A percentile compares a stretch with the other conserved stretches of the same genome.
phyloP scores from a whole-genome alignment of 2,329 filamentous ascomycete genomes.

The Erysiphe pulchra region DNA sequence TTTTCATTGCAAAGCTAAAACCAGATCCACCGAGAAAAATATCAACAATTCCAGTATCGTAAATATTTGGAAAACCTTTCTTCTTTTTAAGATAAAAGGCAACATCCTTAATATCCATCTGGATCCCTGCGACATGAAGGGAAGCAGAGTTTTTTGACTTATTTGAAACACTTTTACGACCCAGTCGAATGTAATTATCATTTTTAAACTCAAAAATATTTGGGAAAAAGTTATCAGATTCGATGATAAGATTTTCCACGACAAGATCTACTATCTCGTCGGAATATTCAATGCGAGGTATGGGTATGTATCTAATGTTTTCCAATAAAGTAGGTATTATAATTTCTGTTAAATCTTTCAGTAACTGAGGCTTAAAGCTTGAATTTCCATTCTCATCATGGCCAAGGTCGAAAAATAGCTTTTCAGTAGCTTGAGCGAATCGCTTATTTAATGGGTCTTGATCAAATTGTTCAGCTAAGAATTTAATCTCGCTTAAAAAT shows the following conservation, averaged over 20 bases:
- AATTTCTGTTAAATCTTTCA: slow-evolving; percentile 71
- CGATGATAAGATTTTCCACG: slow-evolving; percentile 82
- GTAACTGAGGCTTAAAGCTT: slow-evolving; percentile 71
- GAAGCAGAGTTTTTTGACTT: slow-evolving; percentile 60
- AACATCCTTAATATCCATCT: slow-evolving; percentile 78
- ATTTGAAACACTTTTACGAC: slow-evolving; percentile 63
- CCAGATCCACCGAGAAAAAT: slow-evolving; percentile 69
- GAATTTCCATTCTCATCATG: slow-evolving; percentile 65
- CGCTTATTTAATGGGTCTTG: slow-evolving; percentile 64
- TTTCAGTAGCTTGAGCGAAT: slow-evolving; percentile 51
- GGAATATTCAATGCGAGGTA: slow-evolving; percentile 81
- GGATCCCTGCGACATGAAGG: slow-evolving; percentile 66
- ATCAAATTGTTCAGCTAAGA: slow-evolving; percentile 71
- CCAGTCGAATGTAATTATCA: slow-evolving; percentile 89
- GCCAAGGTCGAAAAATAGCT: slow-evolving; percentile 75
- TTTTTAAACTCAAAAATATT: slow-evolving; percentile 71
- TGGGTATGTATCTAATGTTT: slow-evolving; percentile 67
- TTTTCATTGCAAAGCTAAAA: slow-evolving; percentile 74
- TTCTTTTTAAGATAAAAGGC: slow-evolving; percentile 92
- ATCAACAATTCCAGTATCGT: slow-evolving; percentile 70
- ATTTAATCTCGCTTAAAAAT: slow-evolving; percentile 73
- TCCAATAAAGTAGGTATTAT: slow-evolving; percentile 67
- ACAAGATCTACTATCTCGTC: slow-evolving; percentile 67
- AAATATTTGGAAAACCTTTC: slow-evolving; percentile 70
- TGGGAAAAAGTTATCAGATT: slow-evolving; percentile 90